Percentiles rank a stretch among this genome's conserved stretches.
Evolutionary conservation across 2,329 filamentous ascomycete species (phyloP).

Genomic region (Nakataea oryzae): DNA sequence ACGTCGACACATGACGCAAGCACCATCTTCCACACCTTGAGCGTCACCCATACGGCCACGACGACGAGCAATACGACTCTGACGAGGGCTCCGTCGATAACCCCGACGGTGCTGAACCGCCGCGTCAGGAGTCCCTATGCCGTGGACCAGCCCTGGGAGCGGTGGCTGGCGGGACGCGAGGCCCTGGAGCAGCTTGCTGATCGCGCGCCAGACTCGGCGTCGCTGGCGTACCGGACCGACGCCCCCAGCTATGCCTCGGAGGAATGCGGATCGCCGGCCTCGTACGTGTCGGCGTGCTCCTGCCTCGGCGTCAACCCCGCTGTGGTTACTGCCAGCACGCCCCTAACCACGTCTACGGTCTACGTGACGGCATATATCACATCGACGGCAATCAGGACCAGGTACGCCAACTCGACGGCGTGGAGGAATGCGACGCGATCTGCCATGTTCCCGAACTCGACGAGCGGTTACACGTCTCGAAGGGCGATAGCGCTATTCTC

Average conservation of each 20-base stretch:
- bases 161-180: conserved; percentile 3
- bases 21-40: neutral
- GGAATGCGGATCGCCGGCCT: conserved; percentile 8
- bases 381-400: conserved; percentile 2
- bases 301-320: conserved; percentile 9
- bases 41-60: conserved; percentile 2
- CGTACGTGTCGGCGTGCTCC: conserved; percentile 11
- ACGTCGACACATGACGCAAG: neutral
- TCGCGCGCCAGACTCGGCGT: neutral
- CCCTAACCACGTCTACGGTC: conserved; percentile 6
- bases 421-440: neutral
- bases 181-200: conserved; percentile 2
- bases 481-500: neutral
- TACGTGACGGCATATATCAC: conserved; percentile 4
- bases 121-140: neutral
- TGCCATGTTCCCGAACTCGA: neutral
- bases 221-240: conserved; percentile 2
- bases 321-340: conserved; percentile 6
- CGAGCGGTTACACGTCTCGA: neutral
- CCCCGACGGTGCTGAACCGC: neutral
- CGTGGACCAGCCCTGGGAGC: conserved; percentile 1
- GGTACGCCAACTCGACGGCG: neutral
- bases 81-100: conserved; percentile 3
- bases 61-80: conserved; percentile 2
- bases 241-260: conserved; percentile 6